Base-by-base conservation (phyloP, 2,329 filamentous ascomycete genomes). In the Pseudogymnoascus sp. region DNA sequence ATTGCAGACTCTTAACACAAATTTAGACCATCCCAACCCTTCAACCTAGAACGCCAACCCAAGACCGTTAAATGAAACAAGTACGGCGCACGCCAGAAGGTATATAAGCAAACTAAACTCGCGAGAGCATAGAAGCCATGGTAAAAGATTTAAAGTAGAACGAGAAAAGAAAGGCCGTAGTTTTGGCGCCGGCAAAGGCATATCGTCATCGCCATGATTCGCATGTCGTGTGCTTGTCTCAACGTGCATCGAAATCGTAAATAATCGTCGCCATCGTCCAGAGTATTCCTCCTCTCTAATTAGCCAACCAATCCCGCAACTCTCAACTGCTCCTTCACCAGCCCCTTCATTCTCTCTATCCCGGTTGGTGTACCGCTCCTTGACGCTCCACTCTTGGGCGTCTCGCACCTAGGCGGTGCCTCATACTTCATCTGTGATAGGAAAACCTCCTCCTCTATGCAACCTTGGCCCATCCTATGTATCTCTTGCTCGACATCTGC, bases 401-500 rank as follows among this genome's bases (percentile, higher is more conserved):
- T 57, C 21, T 57, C 50, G 50, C 50, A 33, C 28, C 50, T 19
- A 15, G 50, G 50, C 28, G 50, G 50, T 35, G 50, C 59, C 35
- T 61, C 59, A 31, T 61, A 61, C 59, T 31, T 61, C 59, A 38
- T 61, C 21, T 38, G 17, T 9, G 38, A 40, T 42, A 61, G 59
- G 19, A 61, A 61, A 38, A 40, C 59, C 8, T 42, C 59, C 19
- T 40, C 59, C 7, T 40, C 35, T 38, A 26, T 35, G 10, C 33
- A 26, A 26, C 62, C 63, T 13, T 70, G 69, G 1, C 71, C 71
- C 72, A 78, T 76, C n/a, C 70, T 69, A 33, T 73, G 80, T 70
- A 87, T 83, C 69, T 85, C 81, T 65, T 79, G 79, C 73, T 89
- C 86, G 13, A 89, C 87, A 67, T 89, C 87, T 1, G 83, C 84